phyloP scores from a whole-genome alignment of 2,329 filamentous ascomycete species.

The Colletotrichum sidae region DNA sequence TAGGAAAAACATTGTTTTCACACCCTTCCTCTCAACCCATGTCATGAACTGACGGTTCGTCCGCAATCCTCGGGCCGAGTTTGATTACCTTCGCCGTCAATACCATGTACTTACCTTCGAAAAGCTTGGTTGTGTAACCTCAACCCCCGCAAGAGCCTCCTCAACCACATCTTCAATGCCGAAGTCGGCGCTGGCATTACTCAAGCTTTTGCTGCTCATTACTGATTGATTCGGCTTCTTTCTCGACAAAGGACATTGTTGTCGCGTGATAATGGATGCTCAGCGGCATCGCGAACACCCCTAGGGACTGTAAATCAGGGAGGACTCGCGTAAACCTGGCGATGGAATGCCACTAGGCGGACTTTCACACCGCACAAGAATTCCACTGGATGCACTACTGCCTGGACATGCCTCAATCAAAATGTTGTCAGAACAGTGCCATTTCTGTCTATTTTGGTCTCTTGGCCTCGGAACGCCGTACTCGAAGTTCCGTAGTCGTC shows the following conservation, averaged over 20 bases:
- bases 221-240: not conserved
- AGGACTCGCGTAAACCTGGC: not conserved
- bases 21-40: not conserved
- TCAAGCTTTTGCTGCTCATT: not conserved
- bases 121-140: constrained; percentile 12
- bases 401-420: constrained; percentile 1
- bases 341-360: not conserved
- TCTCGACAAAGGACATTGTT: too few species aligned
- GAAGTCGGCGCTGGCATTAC: constrained; percentile 1
- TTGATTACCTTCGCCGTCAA: constrained; percentile 12
- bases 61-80: constrained; percentile 15
- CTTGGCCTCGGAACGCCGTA: not conserved
- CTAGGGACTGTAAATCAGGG: not conserved
- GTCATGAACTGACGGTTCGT: constrained; percentile 17
- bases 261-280: too few species aligned
- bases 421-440: constrained; percentile 15
- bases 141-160: constrained; percentile 30
- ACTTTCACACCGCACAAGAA: constrained; percentile 2
- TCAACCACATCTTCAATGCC: constrained; percentile 11
- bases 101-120: not conserved
- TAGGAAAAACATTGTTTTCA: too few species aligned
- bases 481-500: not conserved
- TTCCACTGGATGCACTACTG: not conserved
- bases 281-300: too few species aligned
- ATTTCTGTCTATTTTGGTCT: not conserved